phyloP scores from a whole-genome alignment of 176 grass and related monocot genomes.

The Avena atlantica region DNA sequence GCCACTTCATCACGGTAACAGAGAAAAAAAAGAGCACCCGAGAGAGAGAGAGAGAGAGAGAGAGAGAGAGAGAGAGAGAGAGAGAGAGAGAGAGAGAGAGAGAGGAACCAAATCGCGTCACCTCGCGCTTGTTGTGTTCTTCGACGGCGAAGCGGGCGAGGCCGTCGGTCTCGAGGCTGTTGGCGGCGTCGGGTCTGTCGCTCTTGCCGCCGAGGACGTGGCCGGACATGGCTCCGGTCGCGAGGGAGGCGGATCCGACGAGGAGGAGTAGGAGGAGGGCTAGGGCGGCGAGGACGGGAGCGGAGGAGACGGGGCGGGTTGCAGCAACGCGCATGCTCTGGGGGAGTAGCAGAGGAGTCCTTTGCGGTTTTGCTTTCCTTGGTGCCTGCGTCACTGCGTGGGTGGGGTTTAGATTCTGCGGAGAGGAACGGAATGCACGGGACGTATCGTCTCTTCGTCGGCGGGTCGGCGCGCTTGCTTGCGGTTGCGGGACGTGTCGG shows the following conservation, averaged over 20 bases:
- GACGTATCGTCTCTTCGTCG: neutral
- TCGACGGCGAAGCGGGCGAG: constrained; percentile 87
- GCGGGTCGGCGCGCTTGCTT: neutral
- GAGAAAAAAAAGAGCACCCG: neutral
- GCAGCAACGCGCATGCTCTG: constrained; percentile 53
- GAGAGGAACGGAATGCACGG: neutral
- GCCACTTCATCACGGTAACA: neutral
- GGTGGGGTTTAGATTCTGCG: neutral
- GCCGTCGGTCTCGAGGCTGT: constrained; percentile 74
- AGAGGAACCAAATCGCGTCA: neutral
- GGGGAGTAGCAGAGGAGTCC: neutral
- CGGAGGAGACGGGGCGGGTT: constrained; percentile 9
- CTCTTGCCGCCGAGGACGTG: constrained; percentile 49
- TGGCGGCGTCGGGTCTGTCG: constrained; percentile 48
- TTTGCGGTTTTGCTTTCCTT: constrained; percentile 29
- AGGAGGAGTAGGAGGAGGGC: neutral
- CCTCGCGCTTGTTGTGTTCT: constrained; percentile 93
- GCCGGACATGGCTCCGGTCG: constrained; percentile 44
- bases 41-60: no score
- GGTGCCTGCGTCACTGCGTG: neutral
- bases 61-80: no score
- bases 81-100: no score
- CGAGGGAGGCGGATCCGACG: constrained; percentile 40
- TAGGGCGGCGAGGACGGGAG: neutral
- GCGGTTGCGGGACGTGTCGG: neutral